phyloP scores from a whole-genome alignment of 257 asterid species.

The Euphrasia confusa region DNA sequence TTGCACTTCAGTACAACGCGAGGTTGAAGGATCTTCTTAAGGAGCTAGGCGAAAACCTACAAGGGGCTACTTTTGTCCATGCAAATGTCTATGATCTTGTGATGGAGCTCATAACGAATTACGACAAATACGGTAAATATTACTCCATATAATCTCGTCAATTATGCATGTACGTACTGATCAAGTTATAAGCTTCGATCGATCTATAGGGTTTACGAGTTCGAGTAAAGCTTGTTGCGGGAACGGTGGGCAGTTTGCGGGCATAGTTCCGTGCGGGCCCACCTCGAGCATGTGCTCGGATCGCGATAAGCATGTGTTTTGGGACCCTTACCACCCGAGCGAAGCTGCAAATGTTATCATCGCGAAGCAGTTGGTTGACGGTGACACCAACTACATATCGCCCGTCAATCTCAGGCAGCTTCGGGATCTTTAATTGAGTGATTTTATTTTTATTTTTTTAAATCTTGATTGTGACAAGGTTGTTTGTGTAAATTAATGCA shows the following conservation, averaged over 20 bases:
- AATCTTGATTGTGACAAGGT: background rate
- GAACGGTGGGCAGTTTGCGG: constrained; percentile 80
- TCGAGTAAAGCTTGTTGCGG: constrained; percentile 85
- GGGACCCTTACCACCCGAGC: constrained; percentile 98
- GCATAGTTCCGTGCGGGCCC: constrained; percentile 90
- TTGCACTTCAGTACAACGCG: constrained; percentile 69
- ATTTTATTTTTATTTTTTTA: background rate
- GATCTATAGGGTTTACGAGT: constrained; percentile 53
- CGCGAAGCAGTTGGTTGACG: constrained; percentile 71
- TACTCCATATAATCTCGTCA: background rate
- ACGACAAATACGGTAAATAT: constrained; percentile 54
- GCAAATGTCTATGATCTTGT: constrained; percentile 86
- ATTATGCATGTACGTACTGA: background rate
- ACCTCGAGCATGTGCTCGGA: constrained; percentile 71
- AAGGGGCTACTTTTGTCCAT: constrained; percentile 66
- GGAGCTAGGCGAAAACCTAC: constrained; percentile 50
- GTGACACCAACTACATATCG: constrained; percentile 47
- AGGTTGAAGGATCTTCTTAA: constrained; percentile 58
- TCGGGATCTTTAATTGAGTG: constrained; percentile 59
- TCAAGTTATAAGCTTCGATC: background rate
- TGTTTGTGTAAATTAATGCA: background rate
- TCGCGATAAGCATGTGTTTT: constrained; percentile 67
- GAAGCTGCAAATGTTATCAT: constrained; percentile 89
- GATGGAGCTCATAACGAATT: constrained; percentile 81
- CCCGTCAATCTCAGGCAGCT: constrained; percentile 78